Percentiles rank a stretch among this genome's conserved stretches.
Conservation (phyloP, 371 early-diverging fungal species). For the Phascolomyces articulosus region DNA sequence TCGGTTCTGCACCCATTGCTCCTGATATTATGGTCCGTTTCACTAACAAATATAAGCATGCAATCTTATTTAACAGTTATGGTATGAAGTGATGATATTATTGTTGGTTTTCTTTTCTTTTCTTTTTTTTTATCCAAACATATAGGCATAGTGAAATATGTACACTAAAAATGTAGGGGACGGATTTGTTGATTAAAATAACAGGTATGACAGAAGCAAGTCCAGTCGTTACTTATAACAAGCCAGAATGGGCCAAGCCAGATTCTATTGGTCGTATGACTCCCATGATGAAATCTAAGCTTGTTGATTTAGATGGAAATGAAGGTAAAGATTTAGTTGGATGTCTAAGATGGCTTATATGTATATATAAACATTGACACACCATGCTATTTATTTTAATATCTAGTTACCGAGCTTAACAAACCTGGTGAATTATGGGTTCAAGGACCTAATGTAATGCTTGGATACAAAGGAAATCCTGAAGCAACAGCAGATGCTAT, state of each 20-base stretch:
- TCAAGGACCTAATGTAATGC: slow-evolving; percentile 49
- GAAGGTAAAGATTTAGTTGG: slow-evolving; percentile 33
- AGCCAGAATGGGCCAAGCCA: slow-evolving; percentile 14
- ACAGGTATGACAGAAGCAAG: slow-evolving; percentile 75
- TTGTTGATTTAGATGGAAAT: slow-evolving; percentile 63
- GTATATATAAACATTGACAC: too few species aligned
- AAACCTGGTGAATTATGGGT: slow-evolving; percentile 68
- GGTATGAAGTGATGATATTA: slow-evolving; percentile 4
- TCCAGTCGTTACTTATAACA: slow-evolving; percentile 25
- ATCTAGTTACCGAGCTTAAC: slow-evolving; percentile 46
- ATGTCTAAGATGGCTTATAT: too few species aligned
- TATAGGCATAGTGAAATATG: too few species aligned
- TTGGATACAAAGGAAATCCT: slow-evolving; percentile 69
- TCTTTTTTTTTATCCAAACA: not conserved
- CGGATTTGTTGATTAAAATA: too few species aligned
- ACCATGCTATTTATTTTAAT: not conserved
- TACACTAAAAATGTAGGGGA: too few species aligned
- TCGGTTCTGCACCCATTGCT: slow-evolving; percentile 87
- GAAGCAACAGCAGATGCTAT: slow-evolving; percentile 74
- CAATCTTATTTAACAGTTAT: slow-evolving; percentile 30
- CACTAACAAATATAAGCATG: slow-evolving; percentile 51
- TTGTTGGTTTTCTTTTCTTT: too few species aligned
- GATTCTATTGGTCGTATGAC: slow-evolving; percentile 68
- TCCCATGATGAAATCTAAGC: slow-evolving; percentile 68
- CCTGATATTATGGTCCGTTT: slow-evolving; percentile 39